Base-by-base conservation (phyloP, 1,284 basidiomycete species). In the Melampsora occidentalis region DNA sequence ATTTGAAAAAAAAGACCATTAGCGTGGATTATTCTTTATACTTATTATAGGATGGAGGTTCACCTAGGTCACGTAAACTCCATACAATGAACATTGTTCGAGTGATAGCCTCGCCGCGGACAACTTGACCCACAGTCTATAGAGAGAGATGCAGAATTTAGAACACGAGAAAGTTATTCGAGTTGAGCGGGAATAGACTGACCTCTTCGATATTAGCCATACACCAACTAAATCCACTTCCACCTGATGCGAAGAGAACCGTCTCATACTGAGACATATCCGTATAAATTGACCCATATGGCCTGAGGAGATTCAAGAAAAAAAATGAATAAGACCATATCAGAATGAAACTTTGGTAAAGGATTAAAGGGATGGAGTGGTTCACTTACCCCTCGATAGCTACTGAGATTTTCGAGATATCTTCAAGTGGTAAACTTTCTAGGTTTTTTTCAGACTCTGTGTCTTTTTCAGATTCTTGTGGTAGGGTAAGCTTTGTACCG, bases 181-280 rank as follows among this genome's bases (percentile, higher is more conserved):
- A 6, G 2, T 42, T 48, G 12, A 69, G 31, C 7, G 18, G 9
- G 28, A 20, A 16, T 31, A 5, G 5, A 49, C 70, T 48, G 6
- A 71, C 62, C n/a, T 71, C 39, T 39, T 71, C 70, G 63, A 71
- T 28, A 22, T 28, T 71, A 10, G 70, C 57, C 70, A 71, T 64
- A 35, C 59, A 71, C 33, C 63, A 64, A 20, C 59, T 71, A 31
- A 71, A 71, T 46, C 61, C 70, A 35, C 70, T 71, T n/a, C 70
- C 70, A n/a, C 70, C 70, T 10, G 61, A 57, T 18, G 65, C 61
- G 16, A 71, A 46, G 12, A 71, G 33, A 14, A 71, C 70, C 31
- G 70, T 71, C 61, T 71, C 61, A 33, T 64, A 63, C 22, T 64
- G 33, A 20, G 42, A 51, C 70, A 71, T 64, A n/a, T 71, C 70